Evolutionary conservation across 176 grass and related monocot genomes (phyloP).

Genomic region (Oryza meridionalis): DNA sequence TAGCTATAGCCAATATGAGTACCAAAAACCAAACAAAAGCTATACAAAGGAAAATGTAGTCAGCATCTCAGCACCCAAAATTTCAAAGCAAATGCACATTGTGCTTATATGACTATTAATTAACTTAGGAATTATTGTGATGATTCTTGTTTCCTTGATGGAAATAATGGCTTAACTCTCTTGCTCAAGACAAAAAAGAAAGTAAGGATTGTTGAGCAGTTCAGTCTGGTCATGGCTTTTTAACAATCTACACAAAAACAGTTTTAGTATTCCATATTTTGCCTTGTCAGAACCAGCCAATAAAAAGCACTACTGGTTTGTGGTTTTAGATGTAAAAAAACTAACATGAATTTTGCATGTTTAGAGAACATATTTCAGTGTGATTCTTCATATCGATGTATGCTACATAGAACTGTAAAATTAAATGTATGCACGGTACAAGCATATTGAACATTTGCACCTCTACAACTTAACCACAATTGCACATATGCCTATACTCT

Average conservation of each 20-base stretch:
- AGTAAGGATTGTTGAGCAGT: not conserved
- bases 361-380: not conserved
- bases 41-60: conserved; percentile 6
- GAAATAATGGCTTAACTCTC: too few relatives aligned
- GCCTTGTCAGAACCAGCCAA: not conserved
- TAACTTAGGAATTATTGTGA: not conserved
- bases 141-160: too few relatives aligned
- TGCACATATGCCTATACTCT: not conserved
- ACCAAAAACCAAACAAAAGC: not conserved
- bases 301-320: not conserved
- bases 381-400: not conserved
- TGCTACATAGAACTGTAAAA: not conserved
- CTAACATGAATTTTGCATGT: not conserved
- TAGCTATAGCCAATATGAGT: not conserved
- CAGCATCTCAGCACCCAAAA: not conserved
- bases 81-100: conserved; percentile 3
- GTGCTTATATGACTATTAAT: not conserved
- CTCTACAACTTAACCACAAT: not conserved
- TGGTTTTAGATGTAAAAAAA: not conserved
- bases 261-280: not conserved
- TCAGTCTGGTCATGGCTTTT: not conserved
- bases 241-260: not conserved
- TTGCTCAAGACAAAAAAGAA: too few relatives aligned
- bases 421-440: not conserved
- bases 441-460: not conserved